Evolutionary conservation across 1,284 basidiomycete species (phyloP).

Genomic region (Moesziomyces parantarcticus): DNA sequence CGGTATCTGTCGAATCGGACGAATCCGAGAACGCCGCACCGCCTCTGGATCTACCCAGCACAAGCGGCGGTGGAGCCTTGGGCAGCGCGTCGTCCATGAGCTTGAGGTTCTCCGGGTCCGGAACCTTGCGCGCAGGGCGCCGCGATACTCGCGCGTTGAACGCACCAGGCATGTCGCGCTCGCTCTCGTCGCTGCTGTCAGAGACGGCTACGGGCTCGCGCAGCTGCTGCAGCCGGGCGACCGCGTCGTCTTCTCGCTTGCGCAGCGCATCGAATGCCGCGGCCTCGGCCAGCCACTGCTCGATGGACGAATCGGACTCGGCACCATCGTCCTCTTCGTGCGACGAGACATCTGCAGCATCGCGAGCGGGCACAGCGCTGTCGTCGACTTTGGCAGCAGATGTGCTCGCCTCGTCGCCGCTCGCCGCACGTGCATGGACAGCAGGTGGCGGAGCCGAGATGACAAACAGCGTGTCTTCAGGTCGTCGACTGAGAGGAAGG

Average conservation of each 20-base stretch:
- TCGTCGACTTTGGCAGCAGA: no score
- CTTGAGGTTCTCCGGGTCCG: slow-evolving; percentile 32
- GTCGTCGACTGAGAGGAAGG: slow-evolving; percentile 38
- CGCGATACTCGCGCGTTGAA: slow-evolving; percentile 5
- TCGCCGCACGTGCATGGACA: slow-evolving; percentile 2
- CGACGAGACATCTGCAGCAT: neutral
- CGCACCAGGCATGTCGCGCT: slow-evolving; percentile 26
- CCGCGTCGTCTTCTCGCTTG: slow-evolving; percentile 43
- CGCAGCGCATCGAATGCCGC: slow-evolving; percentile 50
- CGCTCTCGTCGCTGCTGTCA: slow-evolving; percentile 30
- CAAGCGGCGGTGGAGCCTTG: slow-evolving; percentile 49
- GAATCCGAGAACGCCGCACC: slow-evolving; percentile 55
- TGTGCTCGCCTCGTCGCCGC: slow-evolving; percentile 14
- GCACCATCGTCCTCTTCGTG: slow-evolving; percentile 32
- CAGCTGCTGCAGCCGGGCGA: slow-evolving; percentile 25
- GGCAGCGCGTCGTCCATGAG: slow-evolving; percentile 36
- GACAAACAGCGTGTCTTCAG: slow-evolving; percentile 42
- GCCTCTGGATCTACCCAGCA: slow-evolving; percentile 46
- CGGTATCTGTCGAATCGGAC: slow-evolving; percentile 43
- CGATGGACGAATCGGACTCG: slow-evolving; percentile 46
- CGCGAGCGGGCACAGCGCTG: no score
- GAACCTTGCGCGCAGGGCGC: slow-evolving; percentile 12
- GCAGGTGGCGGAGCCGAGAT: slow-evolving; percentile 41
- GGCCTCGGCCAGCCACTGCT: slow-evolving; percentile 47
- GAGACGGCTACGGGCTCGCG: slow-evolving; percentile 8